Evolutionary conservation across 2,329 filamentous ascomycete species (phyloP).

Genomic region (Bisporella sp.): DNA sequence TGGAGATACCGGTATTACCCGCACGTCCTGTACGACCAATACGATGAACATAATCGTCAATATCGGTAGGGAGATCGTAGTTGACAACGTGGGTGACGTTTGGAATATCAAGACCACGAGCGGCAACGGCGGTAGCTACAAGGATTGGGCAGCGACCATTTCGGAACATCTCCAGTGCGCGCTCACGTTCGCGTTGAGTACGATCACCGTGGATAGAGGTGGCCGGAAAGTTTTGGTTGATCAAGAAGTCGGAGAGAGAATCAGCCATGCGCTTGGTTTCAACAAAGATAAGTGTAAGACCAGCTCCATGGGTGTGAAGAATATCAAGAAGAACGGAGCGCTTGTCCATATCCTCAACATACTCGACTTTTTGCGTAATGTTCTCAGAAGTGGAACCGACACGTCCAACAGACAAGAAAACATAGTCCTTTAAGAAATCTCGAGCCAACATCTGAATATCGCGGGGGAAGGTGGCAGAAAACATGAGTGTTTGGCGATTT

Average conservation of each 20-base stretch:
- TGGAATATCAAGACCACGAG: constrained; percentile 68
- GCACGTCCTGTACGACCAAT: constrained; percentile 99
- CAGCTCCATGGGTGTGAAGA: constrained; percentile 84
- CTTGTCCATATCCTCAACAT: constrained; percentile 95
- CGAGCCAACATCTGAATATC: constrained; percentile 99
- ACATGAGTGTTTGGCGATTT: constrained; percentile 97
- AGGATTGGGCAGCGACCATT: constrained; percentile 92
- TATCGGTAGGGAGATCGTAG: constrained; percentile 98
- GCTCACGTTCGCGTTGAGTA: constrained; percentile 97
- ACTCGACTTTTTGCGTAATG: constrained; percentile 98
- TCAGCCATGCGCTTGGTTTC: constrained; percentile 99
- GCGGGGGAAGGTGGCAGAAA: constrained; percentile 97
- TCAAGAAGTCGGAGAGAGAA: constrained; percentile 92
- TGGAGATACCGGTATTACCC: constrained; percentile 96
- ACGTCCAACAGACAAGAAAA: constrained; percentile 97
- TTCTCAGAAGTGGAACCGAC: constrained; percentile 99
- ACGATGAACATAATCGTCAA: constrained; percentile 97
- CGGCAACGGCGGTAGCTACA: constrained; percentile 93
- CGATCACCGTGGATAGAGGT: constrained; percentile 98
- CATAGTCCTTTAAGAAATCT: constrained; percentile 98
- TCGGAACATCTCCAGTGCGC: constrained; percentile 95
- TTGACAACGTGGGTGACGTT: constrained; percentile 98
- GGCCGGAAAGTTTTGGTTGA: constrained; percentile 97
- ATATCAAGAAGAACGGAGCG: constrained; percentile 96
- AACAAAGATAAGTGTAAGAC: constrained; percentile 94